A percentile compares a stretch with the other conserved stretches of the same genome.
Conservation (phyloP, 495 filamentous ascomycete species). For the Gamarada debralockiae region DNA sequence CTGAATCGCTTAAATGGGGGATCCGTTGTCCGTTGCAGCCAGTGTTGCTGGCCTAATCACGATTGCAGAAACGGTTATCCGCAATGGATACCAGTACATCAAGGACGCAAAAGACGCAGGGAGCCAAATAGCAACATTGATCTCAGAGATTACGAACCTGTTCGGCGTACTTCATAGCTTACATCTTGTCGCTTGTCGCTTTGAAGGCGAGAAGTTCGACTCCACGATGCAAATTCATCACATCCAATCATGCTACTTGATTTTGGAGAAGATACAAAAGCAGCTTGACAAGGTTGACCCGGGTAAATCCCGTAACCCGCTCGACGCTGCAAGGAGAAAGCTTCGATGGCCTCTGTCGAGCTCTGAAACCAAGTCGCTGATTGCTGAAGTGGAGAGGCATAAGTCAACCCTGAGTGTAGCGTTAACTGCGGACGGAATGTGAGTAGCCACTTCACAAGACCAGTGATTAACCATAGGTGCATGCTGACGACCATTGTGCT, state of each 20-base stretch:
- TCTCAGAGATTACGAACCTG: slow-evolving; percentile 22
- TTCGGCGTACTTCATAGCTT: slow-evolving; percentile 30
- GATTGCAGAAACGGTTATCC: slow-evolving; percentile 30
- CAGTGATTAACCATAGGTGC: too few species aligned
- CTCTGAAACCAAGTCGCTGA: slow-evolving; percentile 24
- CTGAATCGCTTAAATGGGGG: slow-evolving; percentile 21
- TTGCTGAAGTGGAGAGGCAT: slow-evolving; percentile 27
- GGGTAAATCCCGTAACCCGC: not conserved
- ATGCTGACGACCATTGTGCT: not conserved
- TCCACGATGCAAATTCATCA: slow-evolving; percentile 19
- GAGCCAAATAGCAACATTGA: slow-evolving; percentile 21
- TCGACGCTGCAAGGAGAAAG: not conserved
- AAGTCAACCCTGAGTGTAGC: slow-evolving; percentile 30
- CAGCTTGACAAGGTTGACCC: slow-evolving; percentile 8
- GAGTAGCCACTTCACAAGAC: not conserved
- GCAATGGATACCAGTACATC: slow-evolving; percentile 27
- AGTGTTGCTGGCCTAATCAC: slow-evolving; percentile 34
- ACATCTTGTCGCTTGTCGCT: slow-evolving; percentile 17
- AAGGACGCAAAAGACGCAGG: slow-evolving; percentile 28
- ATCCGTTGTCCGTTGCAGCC: slow-evolving; percentile 31
- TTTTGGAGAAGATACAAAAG: slow-evolving; percentile 17
- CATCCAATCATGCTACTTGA: slow-evolving; percentile 20
- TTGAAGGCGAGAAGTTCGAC: slow-evolving; percentile 22
- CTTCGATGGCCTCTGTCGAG: slow-evolving; percentile 25
- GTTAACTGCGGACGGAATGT: slow-evolving; percentile 27